Base-by-base conservation (phyloP, 2,329 filamentous ascomycete genomes). In the Clarireedia homoeocarpa region DNA sequence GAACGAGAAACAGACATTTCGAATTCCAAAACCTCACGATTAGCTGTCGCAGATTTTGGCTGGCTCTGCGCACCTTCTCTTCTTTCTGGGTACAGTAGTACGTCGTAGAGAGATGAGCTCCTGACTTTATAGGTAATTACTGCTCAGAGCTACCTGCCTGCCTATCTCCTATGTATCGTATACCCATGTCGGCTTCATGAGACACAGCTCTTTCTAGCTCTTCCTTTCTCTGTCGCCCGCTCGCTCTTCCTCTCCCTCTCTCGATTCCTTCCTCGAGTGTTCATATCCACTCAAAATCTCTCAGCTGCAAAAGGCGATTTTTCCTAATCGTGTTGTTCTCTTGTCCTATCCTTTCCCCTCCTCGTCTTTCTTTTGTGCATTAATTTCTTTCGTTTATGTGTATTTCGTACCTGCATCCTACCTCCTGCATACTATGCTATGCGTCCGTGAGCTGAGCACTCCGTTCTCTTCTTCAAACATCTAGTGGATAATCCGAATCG, bases 401-500 rank as follows among this genome's bases (percentile, higher is more conserved):
- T 38, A 20, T 17, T 47, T 38, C 20, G 44, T 38, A 48, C 45
- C 27, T 53, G 51, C 51, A 53, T 53, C 45, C 20, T 42, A 14
- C 20, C 9, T 42, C 20, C 20, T 53, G 10, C 36, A 36, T 38
- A 39, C 39, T 39, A 38, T 20, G 47, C 30, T 39, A 48, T 49
- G 51, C 47, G 51, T 40, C 44, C 34, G 51, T 49, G 44, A 48
- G 51, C 44, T 49, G 51, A 39, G 45, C 27, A 39, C 23, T 49
- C 45, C 45, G 51, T 54, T 12, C 23, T 24, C 48, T 30, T 48
- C 44, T 42, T 42, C 39, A 42, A 39, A 51, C 34, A 12, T 56
- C 51, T 57, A 45, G 26, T 50, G 38, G 26, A 30, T 48, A 55
- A 51, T 45, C 51, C 38, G 27, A 51, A 51, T 48, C 47, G 38